phyloP scores from a whole-genome alignment of 192 early-diverging fungal species.

The Linnemannia schmuckeri region DNA sequence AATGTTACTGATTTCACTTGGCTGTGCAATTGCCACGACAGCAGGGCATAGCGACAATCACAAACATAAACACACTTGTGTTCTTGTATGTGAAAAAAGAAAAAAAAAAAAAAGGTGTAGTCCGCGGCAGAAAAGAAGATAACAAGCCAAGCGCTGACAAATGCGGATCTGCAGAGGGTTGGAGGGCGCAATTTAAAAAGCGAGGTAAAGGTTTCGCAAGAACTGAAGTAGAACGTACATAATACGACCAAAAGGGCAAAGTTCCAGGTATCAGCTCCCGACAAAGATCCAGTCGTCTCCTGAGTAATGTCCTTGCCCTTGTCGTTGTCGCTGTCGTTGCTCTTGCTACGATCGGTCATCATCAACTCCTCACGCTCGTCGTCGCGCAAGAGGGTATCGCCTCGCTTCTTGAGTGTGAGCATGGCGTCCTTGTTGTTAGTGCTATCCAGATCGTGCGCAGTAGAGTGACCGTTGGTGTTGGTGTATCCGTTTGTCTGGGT shows the following conservation, averaged over 20 bases:
- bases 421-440: constrained; percentile 19
- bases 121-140: neutral
- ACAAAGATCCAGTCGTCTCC: constrained; percentile 13
- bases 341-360: constrained; percentile 18
- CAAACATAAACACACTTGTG: neutral
- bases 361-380: constrained; percentile 52
- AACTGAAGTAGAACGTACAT: constrained; percentile 22
- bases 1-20: neutral
- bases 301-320: neutral
- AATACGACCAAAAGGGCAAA: constrained; percentile 48
- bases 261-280: constrained; percentile 46
- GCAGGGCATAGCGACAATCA: neutral
- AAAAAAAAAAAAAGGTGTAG: neutral
- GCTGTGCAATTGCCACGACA: constrained; percentile 4
- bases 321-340: neutral
- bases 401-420: constrained; percentile 36
- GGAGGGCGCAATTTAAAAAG: neutral
- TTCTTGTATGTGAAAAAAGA: neutral
- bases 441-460: constrained; percentile 27
- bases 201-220: neutral
- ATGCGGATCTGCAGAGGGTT: neutral
- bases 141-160: neutral
- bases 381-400: constrained; percentile 29
- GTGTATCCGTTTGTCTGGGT: constrained; percentile 1
- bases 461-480: constrained; percentile 29